Evolutionary conservation across 208 protist species (phyloP).

Genomic region (Leptomonas pyrrhocoris): DNA sequence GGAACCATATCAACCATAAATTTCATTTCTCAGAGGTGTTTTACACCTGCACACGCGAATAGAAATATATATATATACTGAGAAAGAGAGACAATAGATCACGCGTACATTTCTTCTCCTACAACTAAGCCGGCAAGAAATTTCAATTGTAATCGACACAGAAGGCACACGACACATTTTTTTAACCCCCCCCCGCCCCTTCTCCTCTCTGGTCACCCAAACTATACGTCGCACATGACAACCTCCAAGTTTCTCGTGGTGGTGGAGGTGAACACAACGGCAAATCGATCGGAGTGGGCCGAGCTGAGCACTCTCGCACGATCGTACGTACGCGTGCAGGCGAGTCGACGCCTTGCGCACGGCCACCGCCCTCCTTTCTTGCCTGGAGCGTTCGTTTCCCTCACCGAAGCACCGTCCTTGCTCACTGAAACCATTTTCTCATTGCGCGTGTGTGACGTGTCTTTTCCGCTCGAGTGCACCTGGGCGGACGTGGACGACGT

Average conservation of each 20-base stretch:
- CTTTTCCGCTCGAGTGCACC: constrained; percentile 22
- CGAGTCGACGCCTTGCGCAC: constrained; percentile 11
- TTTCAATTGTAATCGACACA: neutral
- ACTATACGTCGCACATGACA: neutral
- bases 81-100: no score
- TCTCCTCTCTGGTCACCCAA: neutral
- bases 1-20: no score
- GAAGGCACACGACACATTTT: neutral
- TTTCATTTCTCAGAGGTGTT: no score
- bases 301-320: constrained; percentile 33
- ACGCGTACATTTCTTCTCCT: no score
- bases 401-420: constrained; percentile 27
- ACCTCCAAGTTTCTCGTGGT: constrained; percentile 24
- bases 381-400: constrained; percentile 38
- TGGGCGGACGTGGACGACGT: constrained; percentile 27
- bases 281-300: constrained; percentile 34
- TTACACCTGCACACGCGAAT: no score
- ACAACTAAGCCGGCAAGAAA: no score
- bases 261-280: constrained; percentile 56
- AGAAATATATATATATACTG: no score
- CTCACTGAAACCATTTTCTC: constrained; percentile 33
- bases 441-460: constrained; percentile 66
- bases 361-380: constrained; percentile 24
- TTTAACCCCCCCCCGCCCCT: neutral
- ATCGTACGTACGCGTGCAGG: constrained; percentile 35